A percentile compares a stretch with the other conserved stretches of the same genome.
Evolutionary conservation across 31 red algal species (phyloP).

Genomic region (Asparagopsis taxiformis): DNA sequence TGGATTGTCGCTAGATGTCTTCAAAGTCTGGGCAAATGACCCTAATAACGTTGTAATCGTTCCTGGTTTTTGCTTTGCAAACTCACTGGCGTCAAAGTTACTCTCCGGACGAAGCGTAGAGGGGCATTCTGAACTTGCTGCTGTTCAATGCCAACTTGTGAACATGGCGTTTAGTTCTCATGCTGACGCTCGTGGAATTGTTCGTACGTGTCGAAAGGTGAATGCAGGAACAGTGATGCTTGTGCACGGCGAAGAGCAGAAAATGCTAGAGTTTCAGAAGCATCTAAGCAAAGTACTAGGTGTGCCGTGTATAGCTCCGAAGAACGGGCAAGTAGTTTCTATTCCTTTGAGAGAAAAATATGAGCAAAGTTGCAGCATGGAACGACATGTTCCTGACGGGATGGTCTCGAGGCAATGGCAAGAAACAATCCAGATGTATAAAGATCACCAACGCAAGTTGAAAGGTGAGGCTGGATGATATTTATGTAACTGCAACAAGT

Average conservation of each 20-base stretch:
- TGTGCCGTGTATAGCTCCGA: conserved; percentile 39
- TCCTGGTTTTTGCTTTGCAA: conserved; percentile 38
- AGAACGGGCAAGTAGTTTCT: conserved; percentile 27
- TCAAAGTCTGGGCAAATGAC: conserved; percentile 36
- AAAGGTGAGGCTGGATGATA: no score
- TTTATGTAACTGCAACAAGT: no score
- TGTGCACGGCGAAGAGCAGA: conserved; percentile 63
- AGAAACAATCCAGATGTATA: neutral
- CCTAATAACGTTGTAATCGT: conserved; percentile 46
- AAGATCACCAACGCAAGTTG: no score
- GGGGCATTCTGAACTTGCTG: neutral
- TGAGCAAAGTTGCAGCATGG: neutral
- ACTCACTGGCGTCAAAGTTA: conserved; percentile 9
- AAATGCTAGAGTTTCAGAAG: conserved; percentile 34
- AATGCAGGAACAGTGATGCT: conserved; percentile 34
- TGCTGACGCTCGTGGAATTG: conserved; percentile 56
- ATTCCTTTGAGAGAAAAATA: neutral
- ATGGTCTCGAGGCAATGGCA: conserved; percentile 5
- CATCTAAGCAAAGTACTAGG: conserved; percentile 22
- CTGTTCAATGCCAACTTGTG: conserved; percentile 29
- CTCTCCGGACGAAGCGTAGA: neutral
- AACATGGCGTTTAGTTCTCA: conserved; percentile 53
- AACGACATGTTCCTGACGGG: neutral
- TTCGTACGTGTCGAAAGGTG: conserved; percentile 46
- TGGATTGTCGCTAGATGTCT: conserved; percentile 67